A percentile compares a stretch with the other conserved stretches of the same genome.
Evolutionary conservation across 139 green algal genomes (phyloP).

Genomic region (Prasinococcaceae sp.): DNA sequence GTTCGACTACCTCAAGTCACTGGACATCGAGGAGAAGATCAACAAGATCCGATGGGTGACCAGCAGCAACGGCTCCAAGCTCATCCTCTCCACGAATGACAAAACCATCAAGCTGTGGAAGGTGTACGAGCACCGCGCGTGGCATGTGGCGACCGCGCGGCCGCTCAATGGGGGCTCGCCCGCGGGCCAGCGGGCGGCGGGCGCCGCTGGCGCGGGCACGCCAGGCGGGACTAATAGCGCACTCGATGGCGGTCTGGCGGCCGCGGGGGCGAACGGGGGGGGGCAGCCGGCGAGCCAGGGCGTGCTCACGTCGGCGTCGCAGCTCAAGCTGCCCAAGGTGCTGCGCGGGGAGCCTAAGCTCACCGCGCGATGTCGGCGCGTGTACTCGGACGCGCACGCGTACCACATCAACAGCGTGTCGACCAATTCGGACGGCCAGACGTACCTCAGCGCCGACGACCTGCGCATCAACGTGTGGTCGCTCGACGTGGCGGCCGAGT

Average conservation of each 20-base stretch:
- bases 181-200: background rate
- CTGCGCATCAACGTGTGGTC: constrained; percentile 65
- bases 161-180: background rate
- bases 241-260: too few relatives aligned
- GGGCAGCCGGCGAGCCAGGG: background rate
- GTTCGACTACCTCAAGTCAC: constrained; percentile 96
- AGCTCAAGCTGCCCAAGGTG: too few relatives aligned
- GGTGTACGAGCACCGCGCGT: too few relatives aligned
- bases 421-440: constrained; percentile 68
- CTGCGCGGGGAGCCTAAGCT: constrained; percentile 30
- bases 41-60: constrained; percentile 84
- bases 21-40: constrained; percentile 99
- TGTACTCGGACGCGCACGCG: constrained; percentile 84
- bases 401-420: constrained; percentile 98
- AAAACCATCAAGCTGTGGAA: constrained; percentile 99
- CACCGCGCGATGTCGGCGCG: constrained; percentile 41
- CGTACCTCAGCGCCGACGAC: constrained; percentile 71
- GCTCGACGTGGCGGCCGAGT: constrained; percentile 70
- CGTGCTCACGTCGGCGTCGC: too few relatives aligned
- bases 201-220: background rate
- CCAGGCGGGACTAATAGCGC: too few relatives aligned
- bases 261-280: too few relatives aligned
- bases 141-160: background rate
- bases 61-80: constrained; percentile 17
- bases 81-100: constrained; percentile 47